phyloP scores from a whole-genome alignment of 345 rosid species.

The Dipteronia dyeriana region DNA sequence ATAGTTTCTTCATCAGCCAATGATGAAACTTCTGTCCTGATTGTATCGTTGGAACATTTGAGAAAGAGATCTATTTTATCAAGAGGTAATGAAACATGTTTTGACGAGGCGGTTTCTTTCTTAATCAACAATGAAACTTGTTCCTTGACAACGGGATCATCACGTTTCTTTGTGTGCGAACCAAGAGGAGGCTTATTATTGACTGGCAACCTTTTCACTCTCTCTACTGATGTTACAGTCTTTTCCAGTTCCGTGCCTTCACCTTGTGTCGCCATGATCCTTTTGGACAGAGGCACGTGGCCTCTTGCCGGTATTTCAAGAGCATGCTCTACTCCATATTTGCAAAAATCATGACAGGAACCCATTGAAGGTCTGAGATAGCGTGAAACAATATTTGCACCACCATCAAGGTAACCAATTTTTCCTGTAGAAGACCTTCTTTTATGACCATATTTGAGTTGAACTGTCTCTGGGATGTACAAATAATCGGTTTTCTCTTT shows the following conservation, averaged over 20 bases:
- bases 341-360: slow-evolving; percentile 87
- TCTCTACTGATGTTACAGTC: slow-evolving; percentile 20
- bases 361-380: slow-evolving; percentile 59
- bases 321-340: slow-evolving; percentile 49
- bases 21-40: too few species aligned
- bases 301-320: slow-evolving; percentile 39
- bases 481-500: slow-evolving; percentile 26
- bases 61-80: too few species aligned
- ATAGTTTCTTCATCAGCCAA: too few species aligned
- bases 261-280: background rate
- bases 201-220: slow-evolving; percentile 25
- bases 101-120: background rate
- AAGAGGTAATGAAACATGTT: too few species aligned
- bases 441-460: slow-evolving; percentile 26
- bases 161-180: slow-evolving; percentile 22
- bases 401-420: slow-evolving; percentile 28
- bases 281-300: slow-evolving; percentile 15
- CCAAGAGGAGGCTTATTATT: slow-evolving; percentile 13
- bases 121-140: slow-evolving; percentile 4
- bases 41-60: too few species aligned
- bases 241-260: slow-evolving; percentile 23
- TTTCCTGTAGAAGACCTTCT: slow-evolving; percentile 56
- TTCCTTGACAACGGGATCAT: slow-evolving; percentile 18
- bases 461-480: slow-evolving; percentile 11
- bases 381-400: slow-evolving; percentile 46